Base-by-base conservation (phyloP, 108 stramenopile species). In the Cyclotella kingstonii region DNA sequence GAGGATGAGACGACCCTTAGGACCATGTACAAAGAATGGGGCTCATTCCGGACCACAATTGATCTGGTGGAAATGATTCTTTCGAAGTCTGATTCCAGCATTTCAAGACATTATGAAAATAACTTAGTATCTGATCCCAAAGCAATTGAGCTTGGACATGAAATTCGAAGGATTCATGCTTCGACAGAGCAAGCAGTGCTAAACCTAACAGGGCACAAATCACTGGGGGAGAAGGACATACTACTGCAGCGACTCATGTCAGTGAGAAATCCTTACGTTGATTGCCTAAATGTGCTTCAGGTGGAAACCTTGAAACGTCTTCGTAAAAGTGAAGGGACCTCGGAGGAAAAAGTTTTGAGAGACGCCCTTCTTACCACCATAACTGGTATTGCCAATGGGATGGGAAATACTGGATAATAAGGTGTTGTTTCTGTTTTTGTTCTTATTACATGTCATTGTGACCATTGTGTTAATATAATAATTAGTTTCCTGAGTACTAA, bases 61-160 rank as follows among this genome's bases (percentile, higher is more conserved):
- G 98, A 98, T 66, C 63, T 98, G 51, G 89, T 98, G 19, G 96
- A 93, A 66, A 97, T 96, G 96, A 87, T 95, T 44, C 58, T 97
- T 4, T 85, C 93, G 22, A 98, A 98, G 80, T 80, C 87, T 11
- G 98, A 98, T 54, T 84, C 88, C 5, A 60, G 66, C 49, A 91
- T 98, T 62, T 92, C 94, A 10, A 70, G 66, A 18, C 93, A 96
- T 65, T 98, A 98, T 70, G 98, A 98, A 29, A 54, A 68, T 23
- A 64, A 86, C 43, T 79, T 98, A 22, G 93, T 96, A 18, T 79
- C 41, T 0, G 89, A 94, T 33, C 51, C 61, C 14, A 77, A 86
- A 61, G 87, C 93, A 23, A 36, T 82, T 30, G 80, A 81, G 50
- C 76, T 93, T 43, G 88, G 96, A 60, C 21, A 40, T 27, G 78